Evolutionary conservation across 192 early-diverging fungal genomes (phyloP), one percentile per base, ranked within the genome.

Genomic region (Gonapodya sp.): DNA sequence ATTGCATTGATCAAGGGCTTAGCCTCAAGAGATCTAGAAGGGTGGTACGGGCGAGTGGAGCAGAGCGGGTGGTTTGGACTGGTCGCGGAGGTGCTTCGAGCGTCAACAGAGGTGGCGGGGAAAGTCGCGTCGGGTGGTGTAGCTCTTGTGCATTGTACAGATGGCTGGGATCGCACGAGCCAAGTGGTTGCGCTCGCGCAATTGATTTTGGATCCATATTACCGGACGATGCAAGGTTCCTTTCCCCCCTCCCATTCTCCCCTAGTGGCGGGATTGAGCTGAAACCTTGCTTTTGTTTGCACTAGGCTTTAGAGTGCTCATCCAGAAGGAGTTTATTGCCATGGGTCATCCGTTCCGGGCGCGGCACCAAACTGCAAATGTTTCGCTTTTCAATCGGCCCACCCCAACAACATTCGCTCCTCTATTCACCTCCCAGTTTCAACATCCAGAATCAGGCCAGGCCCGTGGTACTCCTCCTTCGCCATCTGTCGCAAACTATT

Each of bases 171-270:
- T n/a, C 36, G 79, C 36, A 80, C 79, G 2, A 0, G 37, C 18
- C 79, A 80, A 75, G 36, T 80, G 33, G 79, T 80, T 1, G 79
- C 79, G 1, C 36, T 80, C 18, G 31, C 79, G 18, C 37, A 80
- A 80, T 33, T 80, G 8, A 73, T 36, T 80, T 36, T 80, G 33
- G 79, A 80, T 75, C 79, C 79, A 36, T 80, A 35, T 1, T 80
- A 80, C 74, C 79, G 79, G 36, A 80, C 79, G 1, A 80, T 80
- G 36, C 34, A 80, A 80, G 79, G 79, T 0, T 78, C n/a, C n/a
- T n/a, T n/a, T n/a, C n/a, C n/a, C n/a, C n/a, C n/a, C n/a, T n/a
- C n/a, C n/a, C n/a, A n/a, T n/a, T n/a, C n/a, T n/a, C n/a, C n/a
- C n/a, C n/a, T n/a, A n/a, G n/a, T n/a, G n/a, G n/a, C n/a, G n/a